These are phyloP conservation scores for Sideroxylon spinosum DNA, from an alignment of 179 eudicot species.

Conservation along the genomic window DNA sequence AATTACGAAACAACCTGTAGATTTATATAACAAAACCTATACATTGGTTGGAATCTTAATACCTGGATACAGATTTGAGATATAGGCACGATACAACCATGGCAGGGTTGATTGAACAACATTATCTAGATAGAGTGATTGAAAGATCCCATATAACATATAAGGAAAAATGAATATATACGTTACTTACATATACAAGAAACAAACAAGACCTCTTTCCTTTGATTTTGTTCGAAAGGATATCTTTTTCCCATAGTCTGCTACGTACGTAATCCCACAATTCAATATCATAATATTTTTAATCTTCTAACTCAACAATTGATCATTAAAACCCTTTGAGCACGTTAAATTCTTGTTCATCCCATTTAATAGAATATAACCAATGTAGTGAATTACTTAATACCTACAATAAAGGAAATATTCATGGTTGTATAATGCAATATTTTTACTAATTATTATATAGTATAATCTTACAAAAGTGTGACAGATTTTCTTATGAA, in stretches of 20 bases:
- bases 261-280: neutral
- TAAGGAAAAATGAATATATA: no score
- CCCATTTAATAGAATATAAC: neutral
- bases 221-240: neutral
- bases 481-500: neutral
- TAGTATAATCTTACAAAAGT: no score
- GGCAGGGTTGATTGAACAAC: no score
- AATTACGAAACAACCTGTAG: no score
- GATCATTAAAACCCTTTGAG: neutral
- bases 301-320: neutral
- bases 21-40: no score
- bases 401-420: neutral
- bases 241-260: neutral
- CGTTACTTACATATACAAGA: no score
- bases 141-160: no score
- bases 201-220: neutral
- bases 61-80: no score
- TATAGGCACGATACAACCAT: no score
- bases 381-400: neutral
- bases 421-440: neutral
- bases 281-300: neutral
- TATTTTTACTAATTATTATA: neutral
- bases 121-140: no score
- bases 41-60: no score
- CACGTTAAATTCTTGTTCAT: neutral